These are phyloP conservation scores for Clarireedia sp. DNA, from an alignment of 2,329 filamentous ascomycete genomes.

Conservation along the genomic window DNA sequence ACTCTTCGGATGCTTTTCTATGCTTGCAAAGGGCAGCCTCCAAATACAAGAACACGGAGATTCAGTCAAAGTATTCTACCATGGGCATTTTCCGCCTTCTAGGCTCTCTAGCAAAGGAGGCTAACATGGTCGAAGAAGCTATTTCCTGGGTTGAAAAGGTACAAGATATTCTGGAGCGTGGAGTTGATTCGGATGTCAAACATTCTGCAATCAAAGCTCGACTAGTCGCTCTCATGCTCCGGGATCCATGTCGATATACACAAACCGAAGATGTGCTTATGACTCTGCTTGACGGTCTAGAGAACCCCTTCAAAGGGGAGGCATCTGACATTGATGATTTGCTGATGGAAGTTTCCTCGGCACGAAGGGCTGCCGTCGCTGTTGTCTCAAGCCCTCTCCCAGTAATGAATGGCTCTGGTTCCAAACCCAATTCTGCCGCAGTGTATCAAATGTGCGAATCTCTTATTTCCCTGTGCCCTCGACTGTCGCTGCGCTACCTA, in stretches of 20 bases:
- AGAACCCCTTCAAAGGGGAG: conserved; percentile 52
- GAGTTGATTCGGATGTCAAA: conserved; percentile 24
- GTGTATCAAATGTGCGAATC: conserved; percentile 40
- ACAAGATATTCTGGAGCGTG: conserved; percentile 16
- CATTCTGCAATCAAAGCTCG: conserved; percentile 46
- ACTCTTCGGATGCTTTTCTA: conserved; percentile 17
- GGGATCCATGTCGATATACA: conserved; percentile 32
- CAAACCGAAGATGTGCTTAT: conserved; percentile 37
- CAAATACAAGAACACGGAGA: conserved; percentile 15
- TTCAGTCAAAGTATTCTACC: conserved; percentile 13
- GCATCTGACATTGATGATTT: conserved; percentile 53
- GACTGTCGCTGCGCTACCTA: conserved; percentile 54
- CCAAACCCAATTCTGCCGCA: conserved; percentile 10
- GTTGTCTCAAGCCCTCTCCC: conserved; percentile 32
- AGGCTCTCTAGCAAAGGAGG: conserved; percentile 40
- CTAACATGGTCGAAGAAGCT: conserved; percentile 42
- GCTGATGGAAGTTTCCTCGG: conserved; percentile 46
- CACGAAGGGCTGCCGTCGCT: conserved; percentile 46
- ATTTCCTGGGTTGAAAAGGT: conserved; percentile 46
- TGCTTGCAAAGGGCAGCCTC: conserved; percentile 17
- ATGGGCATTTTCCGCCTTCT: conserved; percentile 40
- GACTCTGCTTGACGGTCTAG: conserved; percentile 46
- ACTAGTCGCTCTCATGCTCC: conserved; percentile 46
- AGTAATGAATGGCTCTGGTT: conserved; percentile 3
- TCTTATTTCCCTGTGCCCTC: conserved; percentile 50